Evolutionary conservation across 495 filamentous ascomycete genomes (phyloP).

Genomic region (Annulohypoxylon maeteangense): DNA sequence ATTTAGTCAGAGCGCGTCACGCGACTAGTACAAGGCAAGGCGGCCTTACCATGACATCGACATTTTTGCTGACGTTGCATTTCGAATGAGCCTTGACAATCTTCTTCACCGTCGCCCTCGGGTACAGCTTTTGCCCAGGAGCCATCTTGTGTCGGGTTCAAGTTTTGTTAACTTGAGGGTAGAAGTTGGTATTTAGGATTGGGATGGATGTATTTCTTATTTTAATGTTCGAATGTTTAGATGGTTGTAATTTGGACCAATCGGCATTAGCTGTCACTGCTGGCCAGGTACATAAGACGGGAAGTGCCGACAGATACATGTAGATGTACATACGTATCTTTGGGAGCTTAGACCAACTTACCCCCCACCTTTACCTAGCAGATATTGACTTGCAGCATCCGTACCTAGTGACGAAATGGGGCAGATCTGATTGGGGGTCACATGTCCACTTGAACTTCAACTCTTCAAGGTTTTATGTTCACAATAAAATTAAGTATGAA

Average conservation of each 20-base stretch:
- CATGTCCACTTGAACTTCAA: conserved; percentile 25
- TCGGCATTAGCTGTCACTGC: conserved; percentile 6
- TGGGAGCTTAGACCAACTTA: conserved; percentile 23
- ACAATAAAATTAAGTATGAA: neutral
- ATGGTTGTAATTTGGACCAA: conserved; percentile 4
- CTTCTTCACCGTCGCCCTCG: conserved; percentile 83
- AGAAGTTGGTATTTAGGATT: neutral
- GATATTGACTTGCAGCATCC: conserved; percentile 11
- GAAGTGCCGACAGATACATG: neutral
- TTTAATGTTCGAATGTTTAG: conserved; percentile 3
- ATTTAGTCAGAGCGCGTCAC: conserved; percentile 29
- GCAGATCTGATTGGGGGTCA: conserved; percentile 15
- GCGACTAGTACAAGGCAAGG: conserved; percentile 15
- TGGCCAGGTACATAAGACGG: conserved; percentile 3
- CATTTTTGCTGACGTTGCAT: conserved; percentile 82
- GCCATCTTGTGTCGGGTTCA: conserved; percentile 55
- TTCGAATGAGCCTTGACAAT: conserved; percentile 91
- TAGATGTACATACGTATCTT: neutral
- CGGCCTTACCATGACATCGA: conserved; percentile 79
- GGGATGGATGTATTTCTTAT: conserved; percentile 8
- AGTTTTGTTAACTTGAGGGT: neutral
- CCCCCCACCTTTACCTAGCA: neutral
- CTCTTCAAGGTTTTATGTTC: neutral
- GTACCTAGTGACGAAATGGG: neutral
- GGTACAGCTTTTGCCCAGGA: conserved; percentile 77